Evolutionary conservation across 1,139 yeast species (phyloP).

Genomic region (Blastobotrys persicus): DNA sequence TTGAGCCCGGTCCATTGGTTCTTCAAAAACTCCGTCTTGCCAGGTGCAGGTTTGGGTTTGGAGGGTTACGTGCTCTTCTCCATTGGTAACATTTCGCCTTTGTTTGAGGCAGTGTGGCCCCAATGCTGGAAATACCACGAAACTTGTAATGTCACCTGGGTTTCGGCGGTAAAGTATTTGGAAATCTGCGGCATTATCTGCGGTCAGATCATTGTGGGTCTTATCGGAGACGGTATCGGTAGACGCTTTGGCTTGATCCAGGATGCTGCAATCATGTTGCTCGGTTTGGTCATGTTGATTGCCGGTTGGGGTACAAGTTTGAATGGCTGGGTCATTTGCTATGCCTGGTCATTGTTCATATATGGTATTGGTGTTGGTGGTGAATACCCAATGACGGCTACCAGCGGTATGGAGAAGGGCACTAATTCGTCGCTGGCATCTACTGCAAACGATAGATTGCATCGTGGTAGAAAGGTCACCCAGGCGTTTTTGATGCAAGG

Average conservation of each 20-base stretch:
- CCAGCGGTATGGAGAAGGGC: conserved; percentile 41
- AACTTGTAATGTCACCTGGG: conserved; percentile 38
- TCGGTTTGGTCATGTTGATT: conserved; percentile 80
- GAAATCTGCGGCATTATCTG: conserved; percentile 79
- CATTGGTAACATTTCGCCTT: conserved; percentile 36
- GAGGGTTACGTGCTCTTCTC: conserved; percentile 42
- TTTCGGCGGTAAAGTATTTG: conserved; percentile 35
- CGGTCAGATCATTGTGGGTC: conserved; percentile 88
- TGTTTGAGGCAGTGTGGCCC: conserved; percentile 40
- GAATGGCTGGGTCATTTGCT: conserved; percentile 50
- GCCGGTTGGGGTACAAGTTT: conserved; percentile 41
- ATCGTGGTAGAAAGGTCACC: conserved; percentile 43
- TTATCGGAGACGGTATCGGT: conserved; percentile 79
- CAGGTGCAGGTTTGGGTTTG: conserved; percentile 41
- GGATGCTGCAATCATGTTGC: conserved; percentile 40
- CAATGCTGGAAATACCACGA: conserved; percentile 36
- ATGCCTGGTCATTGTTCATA: conserved; percentile 60
- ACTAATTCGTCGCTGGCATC: conserved; percentile 32
- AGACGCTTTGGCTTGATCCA: conserved; percentile 69
- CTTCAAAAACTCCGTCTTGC: conserved; percentile 38
- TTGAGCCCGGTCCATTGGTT: conserved; percentile 39
- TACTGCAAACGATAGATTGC: conserved; percentile 38
- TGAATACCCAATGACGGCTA: conserved; percentile 95
- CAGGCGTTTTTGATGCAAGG: conserved; percentile 45
- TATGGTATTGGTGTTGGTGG: conserved; percentile 95